A percentile compares a stretch with the other conserved stretches of the same genome.
These are phyloP conservation scores for Sedum album DNA, from an alignment of 164 flowering plant genomes.

Conservation along the genomic window DNA sequence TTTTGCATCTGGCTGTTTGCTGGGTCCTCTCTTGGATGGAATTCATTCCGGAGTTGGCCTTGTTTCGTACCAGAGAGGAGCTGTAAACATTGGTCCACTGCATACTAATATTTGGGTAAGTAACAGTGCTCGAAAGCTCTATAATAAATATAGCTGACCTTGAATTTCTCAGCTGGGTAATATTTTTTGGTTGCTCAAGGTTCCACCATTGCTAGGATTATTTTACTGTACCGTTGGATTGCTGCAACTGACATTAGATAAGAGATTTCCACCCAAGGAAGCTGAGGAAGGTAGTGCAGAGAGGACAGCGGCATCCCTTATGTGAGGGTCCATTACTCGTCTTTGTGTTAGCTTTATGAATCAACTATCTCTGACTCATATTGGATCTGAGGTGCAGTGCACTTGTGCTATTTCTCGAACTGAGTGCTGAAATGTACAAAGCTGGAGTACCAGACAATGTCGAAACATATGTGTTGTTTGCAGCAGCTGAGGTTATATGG, in stretches of 20 bases:
- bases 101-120: no score
- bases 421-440: constrained; percentile 83
- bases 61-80: no score
- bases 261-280: constrained; percentile 27
- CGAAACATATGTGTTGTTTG: constrained; percentile 72
- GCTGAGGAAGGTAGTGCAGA: constrained; percentile 29
- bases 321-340: constrained; percentile 34
- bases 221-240: constrained; percentile 74
- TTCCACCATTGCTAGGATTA: constrained; percentile 68
- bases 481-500: constrained; percentile 68
- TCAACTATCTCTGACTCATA: neutral
- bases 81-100: no score
- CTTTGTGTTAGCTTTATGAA: neutral
- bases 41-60: no score
- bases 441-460: constrained; percentile 67
- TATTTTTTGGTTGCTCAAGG: no score
- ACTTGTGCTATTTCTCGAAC: constrained; percentile 51
- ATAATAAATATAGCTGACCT: no score
- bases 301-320: constrained; percentile 40
- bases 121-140: no score
- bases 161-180: no score
- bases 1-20: no score
- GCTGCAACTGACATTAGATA: constrained; percentile 65
- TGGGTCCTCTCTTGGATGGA: constrained; percentile 79
- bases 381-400: constrained; percentile 29